Conservation (phyloP, 805 yeast genomes). For the Ogataea degrootiae region DNA sequence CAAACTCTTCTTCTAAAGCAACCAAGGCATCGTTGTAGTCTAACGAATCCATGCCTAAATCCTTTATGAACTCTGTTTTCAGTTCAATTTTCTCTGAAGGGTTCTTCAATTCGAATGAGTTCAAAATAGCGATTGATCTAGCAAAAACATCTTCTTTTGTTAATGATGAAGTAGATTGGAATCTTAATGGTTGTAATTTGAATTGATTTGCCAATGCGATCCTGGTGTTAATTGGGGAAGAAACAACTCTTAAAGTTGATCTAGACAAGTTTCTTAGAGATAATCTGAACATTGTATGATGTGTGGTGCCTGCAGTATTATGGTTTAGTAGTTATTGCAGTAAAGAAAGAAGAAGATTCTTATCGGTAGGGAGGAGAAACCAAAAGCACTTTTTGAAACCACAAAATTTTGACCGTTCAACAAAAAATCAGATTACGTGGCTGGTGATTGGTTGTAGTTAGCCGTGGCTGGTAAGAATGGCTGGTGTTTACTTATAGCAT, state of each 20-base stretch:
- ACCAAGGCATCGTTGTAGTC: constrained; percentile 95
- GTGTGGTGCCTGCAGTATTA: too few species aligned
- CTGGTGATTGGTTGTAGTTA: too few species aligned
- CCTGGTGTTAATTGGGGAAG: constrained; percentile 4
- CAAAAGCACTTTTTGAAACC: too few species aligned
- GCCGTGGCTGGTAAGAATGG: too few species aligned
- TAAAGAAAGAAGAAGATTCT: too few species aligned
- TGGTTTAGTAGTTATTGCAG: too few species aligned
- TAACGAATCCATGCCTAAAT: constrained; percentile 85
- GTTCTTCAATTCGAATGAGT: constrained; percentile 40
- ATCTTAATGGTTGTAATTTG: constrained; percentile 21
- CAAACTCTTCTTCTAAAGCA: constrained; percentile 89
- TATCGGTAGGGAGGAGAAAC: too few species aligned
- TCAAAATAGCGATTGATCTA: constrained; percentile 76
- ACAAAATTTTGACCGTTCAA: too few species aligned
- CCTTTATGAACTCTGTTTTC: constrained; percentile 53
- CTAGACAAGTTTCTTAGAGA: constrained; percentile 20
- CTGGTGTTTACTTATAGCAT: too few species aligned
- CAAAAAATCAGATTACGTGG: too few species aligned
- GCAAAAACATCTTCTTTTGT: constrained; percentile 74
- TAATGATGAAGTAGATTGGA: constrained; percentile 48
- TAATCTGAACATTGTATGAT: constrained; percentile 16
- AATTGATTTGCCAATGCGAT: constrained; percentile 1
- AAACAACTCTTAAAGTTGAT: constrained; percentile 10
- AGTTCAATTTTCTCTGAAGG: constrained; percentile 23